phyloP scores from a whole-genome alignment of 768 basidiomycete genomes.

The Lactarius sp. region DNA sequence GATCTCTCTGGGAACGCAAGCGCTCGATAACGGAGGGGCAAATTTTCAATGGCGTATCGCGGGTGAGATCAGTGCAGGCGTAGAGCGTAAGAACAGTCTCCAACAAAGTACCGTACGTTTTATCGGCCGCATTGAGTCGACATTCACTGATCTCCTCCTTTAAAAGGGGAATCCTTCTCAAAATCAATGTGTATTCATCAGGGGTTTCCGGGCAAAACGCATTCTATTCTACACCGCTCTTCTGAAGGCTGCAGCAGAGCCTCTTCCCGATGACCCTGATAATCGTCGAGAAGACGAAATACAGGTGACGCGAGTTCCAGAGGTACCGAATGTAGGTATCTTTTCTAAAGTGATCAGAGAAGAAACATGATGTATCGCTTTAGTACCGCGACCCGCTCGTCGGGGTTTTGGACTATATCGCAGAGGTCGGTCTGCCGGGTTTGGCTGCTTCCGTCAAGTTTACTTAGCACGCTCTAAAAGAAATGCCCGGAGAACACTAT shows the following conservation, averaged over 20 bases:
- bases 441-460: neutral
- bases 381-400: constrained; percentile 11
- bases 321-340: neutral
- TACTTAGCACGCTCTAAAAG: neutral
- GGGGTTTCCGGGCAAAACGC: constrained; percentile 18
- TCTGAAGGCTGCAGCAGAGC: neutral
- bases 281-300: neutral
- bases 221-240: neutral
- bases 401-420: constrained; percentile 16
- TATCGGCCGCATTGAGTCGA: neutral
- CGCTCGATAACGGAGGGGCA: neutral
- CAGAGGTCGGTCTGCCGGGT: constrained; percentile 4
- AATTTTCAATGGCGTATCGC: neutral
- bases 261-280: constrained; percentile 10
- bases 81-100: neutral
- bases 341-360: neutral
- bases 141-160: neutral
- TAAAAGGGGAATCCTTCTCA: neutral
- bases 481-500: constrained; percentile 10
- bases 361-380: neutral
- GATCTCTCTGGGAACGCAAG: neutral
- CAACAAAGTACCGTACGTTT: neutral
- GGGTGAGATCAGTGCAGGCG: neutral
- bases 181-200: constrained; percentile 18
- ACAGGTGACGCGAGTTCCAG: constrained; percentile 6